Evolutionary conservation across 352 stramenopile species (phyloP), one percentile per base, ranked within the genome.

Genomic region (Phytophthora cactorum): DNA sequence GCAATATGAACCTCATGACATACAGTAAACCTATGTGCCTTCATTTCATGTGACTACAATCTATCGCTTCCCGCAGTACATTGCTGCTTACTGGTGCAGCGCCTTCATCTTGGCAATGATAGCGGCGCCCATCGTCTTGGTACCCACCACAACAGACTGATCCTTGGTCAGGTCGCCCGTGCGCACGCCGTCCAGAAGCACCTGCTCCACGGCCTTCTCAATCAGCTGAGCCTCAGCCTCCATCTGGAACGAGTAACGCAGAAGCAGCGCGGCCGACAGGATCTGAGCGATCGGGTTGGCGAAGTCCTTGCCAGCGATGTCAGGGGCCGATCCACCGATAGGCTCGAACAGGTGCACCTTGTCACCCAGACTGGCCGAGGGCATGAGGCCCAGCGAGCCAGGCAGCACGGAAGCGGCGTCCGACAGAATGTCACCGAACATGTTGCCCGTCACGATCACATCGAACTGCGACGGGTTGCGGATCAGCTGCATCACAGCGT

Each of bases 381-480:
- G 97, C 70, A 99, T 97, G 79, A 99, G 98, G 7, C 98, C 98
- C 17, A 99, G 87, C 61, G 94, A 99, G 39, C 98, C 98, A 10
- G 98, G 97, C 36, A 99, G 81, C 88, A 99, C 98, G 25, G 91
- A 98, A 32, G 97, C 97, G 38, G 98, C 97, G 69, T 99, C 98
- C 66, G 94, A 99, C 4, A 99, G 70, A 70, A 99, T 99, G 79
- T 99, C 98, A 51, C 98, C 98, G 79, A 99, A 99, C 80, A 99
- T 98, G 83, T 99, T 99, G 66, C 97, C 97, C 34, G 93, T 99
- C 34, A 98, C 97, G 75, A 99, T 99, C 46, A 98, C 98, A 76
- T 99, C 98, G 70, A 99, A 99, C 84, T 99, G 97, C 63, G 97
- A 99, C 34, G 98, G 98, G 75, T 93, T 98, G 70, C 97, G 89